Conservation (phyloP, 1,284 basidiomycete genomes). For the Mycena citricolor region DNA sequence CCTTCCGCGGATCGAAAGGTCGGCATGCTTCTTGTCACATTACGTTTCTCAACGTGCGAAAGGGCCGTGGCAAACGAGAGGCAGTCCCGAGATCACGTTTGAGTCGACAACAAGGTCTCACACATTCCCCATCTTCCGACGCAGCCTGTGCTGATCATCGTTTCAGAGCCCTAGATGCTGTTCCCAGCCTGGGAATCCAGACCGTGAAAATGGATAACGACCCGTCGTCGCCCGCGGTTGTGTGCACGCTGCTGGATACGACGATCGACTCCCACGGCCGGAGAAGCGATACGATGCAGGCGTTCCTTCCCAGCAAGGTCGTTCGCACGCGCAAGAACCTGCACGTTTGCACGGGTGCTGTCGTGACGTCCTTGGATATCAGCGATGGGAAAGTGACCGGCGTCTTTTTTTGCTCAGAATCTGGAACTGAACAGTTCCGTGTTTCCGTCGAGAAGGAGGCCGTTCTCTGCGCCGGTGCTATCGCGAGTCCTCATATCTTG, state of each 20-base stretch:
- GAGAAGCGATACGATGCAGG: slow-evolving; percentile 20
- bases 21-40: too few species aligned
- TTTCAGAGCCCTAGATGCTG: slow-evolving; percentile 9
- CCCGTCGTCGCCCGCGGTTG: slow-evolving; percentile 17
- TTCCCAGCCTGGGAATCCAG: slow-evolving; percentile 21
- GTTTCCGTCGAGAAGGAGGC: slow-evolving; percentile 25
- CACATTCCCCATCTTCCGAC: not conserved
- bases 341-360: slow-evolving; percentile 23
- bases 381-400: too few species aligned
- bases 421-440: slow-evolving; percentile 4
- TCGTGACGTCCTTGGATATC: slow-evolving; percentile 11
- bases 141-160: not conserved
- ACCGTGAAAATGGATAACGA: slow-evolving; percentile 21
- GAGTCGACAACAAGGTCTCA: not conserved
- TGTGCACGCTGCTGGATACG: slow-evolving; percentile 17
- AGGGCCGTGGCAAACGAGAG: slow-evolving; percentile 5
- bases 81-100: not conserved
- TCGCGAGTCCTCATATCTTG: slow-evolving; percentile 29
- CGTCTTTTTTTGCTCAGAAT: too few species aligned
- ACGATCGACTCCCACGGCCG: slow-evolving; percentile 24
- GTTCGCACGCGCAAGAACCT: slow-evolving; percentile 17
- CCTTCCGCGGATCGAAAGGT: not conserved
- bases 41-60: too few species aligned
- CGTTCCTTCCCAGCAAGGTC: slow-evolving; percentile 26
- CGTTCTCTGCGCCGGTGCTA: slow-evolving; percentile 29